Percentiles rank a stretch among this genome's conserved stretches.
Conservation (phyloP, 164 flowering plant species). For the Annona cherimola region DNA sequence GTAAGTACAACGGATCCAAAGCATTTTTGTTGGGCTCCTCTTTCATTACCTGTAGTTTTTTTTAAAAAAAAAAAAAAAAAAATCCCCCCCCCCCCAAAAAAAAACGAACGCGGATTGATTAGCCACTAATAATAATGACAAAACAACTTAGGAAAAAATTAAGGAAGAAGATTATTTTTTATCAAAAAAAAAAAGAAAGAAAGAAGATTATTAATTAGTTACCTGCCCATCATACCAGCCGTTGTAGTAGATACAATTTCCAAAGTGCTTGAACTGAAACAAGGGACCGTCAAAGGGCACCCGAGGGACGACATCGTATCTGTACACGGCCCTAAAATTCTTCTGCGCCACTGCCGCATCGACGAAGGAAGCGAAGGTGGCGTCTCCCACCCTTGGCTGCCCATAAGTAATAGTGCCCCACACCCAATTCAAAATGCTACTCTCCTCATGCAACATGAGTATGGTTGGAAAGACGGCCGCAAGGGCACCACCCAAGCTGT, state of each 20-base stretch:
- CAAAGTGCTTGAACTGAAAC: slow-evolving; percentile 54
- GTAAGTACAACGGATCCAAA: slow-evolving; percentile 4
- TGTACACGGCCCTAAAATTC: slow-evolving; percentile 47
- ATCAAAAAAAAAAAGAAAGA: not conserved
- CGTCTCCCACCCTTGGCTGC: slow-evolving; percentile 69
- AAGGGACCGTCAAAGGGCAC: slow-evolving; percentile 44
- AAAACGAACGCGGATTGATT: too few relatives aligned
- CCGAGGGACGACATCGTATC: slow-evolving; percentile 55
- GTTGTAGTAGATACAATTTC: slow-evolving; percentile 43
- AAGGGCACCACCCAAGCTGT: slow-evolving; percentile 65
- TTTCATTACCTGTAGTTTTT: slow-evolving; percentile 19
- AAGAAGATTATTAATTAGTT: too few relatives aligned
- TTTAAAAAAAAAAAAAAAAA: too few relatives aligned
- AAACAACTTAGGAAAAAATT: too few relatives aligned
- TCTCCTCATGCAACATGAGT: slow-evolving; percentile 41
- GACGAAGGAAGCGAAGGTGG: slow-evolving; percentile 35
- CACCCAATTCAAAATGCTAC: slow-evolving; percentile 30
- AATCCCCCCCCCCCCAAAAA: too few relatives aligned
- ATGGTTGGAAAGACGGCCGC: slow-evolving; percentile 50
- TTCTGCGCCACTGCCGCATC: slow-evolving; percentile 16
- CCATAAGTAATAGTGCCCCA: slow-evolving; percentile 55
- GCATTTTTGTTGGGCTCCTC: slow-evolving; percentile 29
- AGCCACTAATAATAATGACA: too few relatives aligned
- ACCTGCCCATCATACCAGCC: slow-evolving; percentile 51
- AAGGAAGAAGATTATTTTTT: too few relatives aligned